Evolutionary conservation across 768 basidiomycete species (phyloP), one percentile per base, ranked within the genome.

Genomic region (Pulveroboletus sp.): DNA sequence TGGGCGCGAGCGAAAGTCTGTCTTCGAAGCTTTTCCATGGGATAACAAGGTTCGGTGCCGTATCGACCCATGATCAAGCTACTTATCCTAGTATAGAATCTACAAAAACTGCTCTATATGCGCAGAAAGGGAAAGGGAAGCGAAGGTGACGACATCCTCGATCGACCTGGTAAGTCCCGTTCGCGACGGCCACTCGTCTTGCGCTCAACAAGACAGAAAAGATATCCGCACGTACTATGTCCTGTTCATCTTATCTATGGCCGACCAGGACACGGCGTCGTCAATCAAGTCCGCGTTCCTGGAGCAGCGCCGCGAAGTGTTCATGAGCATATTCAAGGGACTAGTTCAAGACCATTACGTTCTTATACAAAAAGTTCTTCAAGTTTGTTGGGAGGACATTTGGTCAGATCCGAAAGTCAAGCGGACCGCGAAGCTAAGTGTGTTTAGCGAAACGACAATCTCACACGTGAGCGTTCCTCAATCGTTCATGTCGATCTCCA

Each of bases 161-260:
- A 64, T 0, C 73, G 74, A 59, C 87, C 88, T 55, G 87, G 87
- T 83, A 39, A 31, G 75, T 23, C 16, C 40, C 20, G 12, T 4
- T 27, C 10, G 16, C 5, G 14, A 14, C 21, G 5, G 3, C 8
- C 21, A 6, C 20, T 36, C 19, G 24, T 32, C 17, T 43, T 35
- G 16, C 5, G 17, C 42, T 59, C 13, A 50, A 27, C 27, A 8
- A 13, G 43, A 50, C 47, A 38, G 46, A 25, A 36, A 58, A 87
- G 92, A 94, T 64, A 92, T 94, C 38, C 79, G 91, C 32, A 89
- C 88, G 0, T 72, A 86, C 5, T 90, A 85, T 41, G 63, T 91
- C 33, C 68, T 84, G 2, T 82, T 94, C 56, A 70, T 92, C 13
- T 73, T 91, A 13, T 86, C 87, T 0, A 87, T 92, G 62, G 68